Percentiles rank a stretch among this genome's conserved stretches.
Evolutionary conservation across 345 rosid genomes (phyloP).

Genomic region (Boechera retrofracta): DNA sequence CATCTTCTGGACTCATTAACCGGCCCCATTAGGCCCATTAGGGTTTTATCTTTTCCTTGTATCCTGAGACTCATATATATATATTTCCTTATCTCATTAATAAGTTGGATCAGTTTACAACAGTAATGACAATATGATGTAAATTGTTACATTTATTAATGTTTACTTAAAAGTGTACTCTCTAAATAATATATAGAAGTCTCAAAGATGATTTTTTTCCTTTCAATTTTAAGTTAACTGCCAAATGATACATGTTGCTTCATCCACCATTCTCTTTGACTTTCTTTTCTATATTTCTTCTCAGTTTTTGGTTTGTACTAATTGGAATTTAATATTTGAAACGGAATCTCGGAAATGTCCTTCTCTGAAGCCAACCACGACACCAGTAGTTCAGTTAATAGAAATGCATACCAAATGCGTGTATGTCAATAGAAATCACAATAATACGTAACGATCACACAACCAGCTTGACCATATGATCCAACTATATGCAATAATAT

Average conservation of each 20-base stretch:
- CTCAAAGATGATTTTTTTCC: background rate
- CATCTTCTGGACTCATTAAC: too few relatives aligned
- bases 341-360: slow-evolving; percentile 32
- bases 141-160: too few relatives aligned
- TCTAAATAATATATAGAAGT: too few relatives aligned
- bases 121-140: too few relatives aligned
- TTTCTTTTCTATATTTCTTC: background rate
- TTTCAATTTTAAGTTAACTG: slow-evolving; percentile 35
- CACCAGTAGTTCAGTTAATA: background rate
- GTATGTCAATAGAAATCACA: slow-evolving; percentile 25
- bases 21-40: too few relatives aligned
- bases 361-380: slow-evolving; percentile 43
- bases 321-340: slow-evolving; percentile 26
- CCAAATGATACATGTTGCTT: slow-evolving; percentile 28
- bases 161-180: too few relatives aligned
- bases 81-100: too few relatives aligned
- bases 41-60: too few relatives aligned
- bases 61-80: too few relatives aligned
- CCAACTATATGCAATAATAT: slow-evolving; percentile 22
- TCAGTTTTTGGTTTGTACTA: slow-evolving; percentile 24
- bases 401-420: slow-evolving; percentile 28
- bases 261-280: background rate
- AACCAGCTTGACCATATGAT: slow-evolving; percentile 34
- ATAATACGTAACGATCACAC: slow-evolving; percentile 20
- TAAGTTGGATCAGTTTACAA: too few relatives aligned